These are phyloP conservation scores for Isabelozyma gotoi DNA, from an alignment of 805 yeast species.

Conservation along the genomic window DNA sequence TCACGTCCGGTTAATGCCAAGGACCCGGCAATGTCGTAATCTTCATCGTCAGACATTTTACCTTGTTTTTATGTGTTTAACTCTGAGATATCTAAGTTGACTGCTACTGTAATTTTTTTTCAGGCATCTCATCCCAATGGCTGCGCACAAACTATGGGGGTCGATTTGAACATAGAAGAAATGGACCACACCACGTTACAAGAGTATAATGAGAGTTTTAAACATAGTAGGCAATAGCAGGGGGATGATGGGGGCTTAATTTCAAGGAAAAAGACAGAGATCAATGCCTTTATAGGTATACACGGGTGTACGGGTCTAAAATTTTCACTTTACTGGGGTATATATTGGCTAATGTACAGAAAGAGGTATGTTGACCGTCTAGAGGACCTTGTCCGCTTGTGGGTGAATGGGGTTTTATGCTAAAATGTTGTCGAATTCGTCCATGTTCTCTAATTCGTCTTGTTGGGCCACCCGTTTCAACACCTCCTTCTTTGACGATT, in stretches of 20 bases:
- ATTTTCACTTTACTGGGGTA: too few species aligned
- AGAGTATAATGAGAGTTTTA: too few species aligned
- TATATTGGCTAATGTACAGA: neutral
- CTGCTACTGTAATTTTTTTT: too few species aligned
- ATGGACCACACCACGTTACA: neutral
- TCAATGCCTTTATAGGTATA: too few species aligned
- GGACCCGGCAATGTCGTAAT: conserved; percentile 61
- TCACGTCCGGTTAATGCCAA: conserved; percentile 49
- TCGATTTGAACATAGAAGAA: neutral
- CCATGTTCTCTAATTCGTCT: conserved; percentile 82
- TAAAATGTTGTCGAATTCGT: conserved; percentile 49
- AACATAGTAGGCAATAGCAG: too few species aligned
- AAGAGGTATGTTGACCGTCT: too few species aligned
- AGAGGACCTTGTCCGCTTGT: too few species aligned
- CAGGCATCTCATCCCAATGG: neutral
- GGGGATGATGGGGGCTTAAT: too few species aligned
- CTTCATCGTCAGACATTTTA: conserved; percentile 45
- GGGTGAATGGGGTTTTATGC: too few species aligned
- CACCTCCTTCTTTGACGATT: conserved; percentile 78
- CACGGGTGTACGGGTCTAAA: too few species aligned
- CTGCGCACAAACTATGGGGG: neutral
- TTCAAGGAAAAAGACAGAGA: too few species aligned
- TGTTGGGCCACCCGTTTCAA: conserved; percentile 75
- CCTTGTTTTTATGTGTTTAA: neutral
- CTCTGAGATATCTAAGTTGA: too few species aligned